Percentiles rank a stretch among this genome's conserved stretches.
These are phyloP conservation scores for Yamadazyma siamensis DNA, from an alignment of 1,139 yeast species.

Conservation along the genomic window DNA sequence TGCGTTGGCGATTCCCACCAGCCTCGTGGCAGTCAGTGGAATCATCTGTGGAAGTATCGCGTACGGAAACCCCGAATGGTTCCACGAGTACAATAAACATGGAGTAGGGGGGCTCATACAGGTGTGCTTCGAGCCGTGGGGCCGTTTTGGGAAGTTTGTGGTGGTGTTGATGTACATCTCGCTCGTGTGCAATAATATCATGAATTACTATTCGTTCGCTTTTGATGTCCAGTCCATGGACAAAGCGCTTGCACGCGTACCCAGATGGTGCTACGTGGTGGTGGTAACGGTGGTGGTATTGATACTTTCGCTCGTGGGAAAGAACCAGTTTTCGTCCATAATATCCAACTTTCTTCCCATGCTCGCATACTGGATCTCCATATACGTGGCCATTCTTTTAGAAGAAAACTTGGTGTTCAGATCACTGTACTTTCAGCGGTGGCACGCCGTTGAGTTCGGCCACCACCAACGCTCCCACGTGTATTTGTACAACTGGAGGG, in stretches of 20 bases:
- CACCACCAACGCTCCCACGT: conserved; percentile 5
- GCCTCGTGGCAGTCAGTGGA: conserved; percentile 75
- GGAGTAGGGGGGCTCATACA: conserved; percentile 81
- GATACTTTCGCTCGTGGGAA: conserved; percentile 73
- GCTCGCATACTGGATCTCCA: conserved; percentile 93
- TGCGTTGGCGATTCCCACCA: conserved; percentile 69
- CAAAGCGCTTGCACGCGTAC: conserved; percentile 55
- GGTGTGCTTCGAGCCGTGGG: conserved; percentile 72
- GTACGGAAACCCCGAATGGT: conserved; percentile 57
- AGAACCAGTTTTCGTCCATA: conserved; percentile 69
- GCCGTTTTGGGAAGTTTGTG: conserved; percentile 58
- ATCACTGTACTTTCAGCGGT: conserved; percentile 42
- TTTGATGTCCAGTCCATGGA: conserved; percentile 75
- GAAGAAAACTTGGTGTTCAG: conserved; percentile 79
- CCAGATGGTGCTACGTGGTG: conserved; percentile 79
- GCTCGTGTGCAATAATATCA: conserved; percentile 35
- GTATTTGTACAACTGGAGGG: conserved; percentile 54
- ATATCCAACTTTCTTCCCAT: conserved; percentile 88
- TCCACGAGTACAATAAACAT: conserved; percentile 47
- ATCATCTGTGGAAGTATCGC: conserved; percentile 71
- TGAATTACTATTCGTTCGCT: conserved; percentile 81
- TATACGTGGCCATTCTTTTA: conserved; percentile 66
- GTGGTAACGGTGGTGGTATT: conserved; percentile 62
- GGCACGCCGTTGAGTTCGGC: conserved; percentile 55
- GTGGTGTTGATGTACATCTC: conserved; percentile 32